phyloP scores from a whole-genome alignment of 2,329 filamentous ascomycete genomes.

The Curvularia eragrostidis region DNA sequence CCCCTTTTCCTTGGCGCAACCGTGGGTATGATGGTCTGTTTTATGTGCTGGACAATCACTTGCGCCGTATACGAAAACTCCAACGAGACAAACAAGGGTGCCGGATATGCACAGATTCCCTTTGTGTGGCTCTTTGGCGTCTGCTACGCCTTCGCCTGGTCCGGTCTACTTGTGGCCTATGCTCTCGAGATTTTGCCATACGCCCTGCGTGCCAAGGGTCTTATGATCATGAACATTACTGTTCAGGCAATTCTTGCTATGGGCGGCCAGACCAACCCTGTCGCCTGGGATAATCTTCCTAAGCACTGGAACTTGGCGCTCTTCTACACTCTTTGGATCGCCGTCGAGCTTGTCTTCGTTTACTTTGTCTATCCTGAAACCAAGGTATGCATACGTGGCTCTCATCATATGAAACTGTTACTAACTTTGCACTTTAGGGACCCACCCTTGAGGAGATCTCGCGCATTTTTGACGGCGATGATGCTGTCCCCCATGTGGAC shows the following conservation, averaged over 20 bases:
- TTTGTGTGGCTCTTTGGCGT: constrained; percentile 60
- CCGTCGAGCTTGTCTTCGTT: constrained; percentile 65
- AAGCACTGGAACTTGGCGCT: constrained; percentile 67
- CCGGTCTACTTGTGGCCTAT: constrained; percentile 64
- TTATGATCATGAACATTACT: constrained; percentile 66
- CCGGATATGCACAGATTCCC: constrained; percentile 56
- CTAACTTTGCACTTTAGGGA: constrained; percentile 48
- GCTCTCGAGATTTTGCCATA: constrained; percentile 59
- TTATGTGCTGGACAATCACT: constrained; percentile 50
- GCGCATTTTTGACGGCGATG: constrained; percentile 71
- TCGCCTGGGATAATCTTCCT: constrained; percentile 68
- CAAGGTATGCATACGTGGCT: constrained; percentile 42
- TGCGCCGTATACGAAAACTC: constrained; percentile 37
- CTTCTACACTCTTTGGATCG: constrained; percentile 69
- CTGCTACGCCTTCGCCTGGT: constrained; percentile 65
- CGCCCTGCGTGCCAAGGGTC: constrained; percentile 57
- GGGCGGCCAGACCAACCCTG: constrained; percentile 66
- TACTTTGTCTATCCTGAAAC: constrained; percentile 60
- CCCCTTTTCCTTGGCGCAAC: constrained; percentile 61
- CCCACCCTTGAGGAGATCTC: constrained; percentile 73
- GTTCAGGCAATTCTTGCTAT: constrained; percentile 69
- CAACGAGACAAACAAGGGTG: constrained; percentile 41
- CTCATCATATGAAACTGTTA: not conserved
- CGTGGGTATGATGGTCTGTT: constrained; percentile 44
- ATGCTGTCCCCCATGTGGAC: constrained; percentile 50